Evolutionary conservation across 2,329 filamentous ascomycete genomes (phyloP).

Genomic region (Penicillium sp.): DNA sequence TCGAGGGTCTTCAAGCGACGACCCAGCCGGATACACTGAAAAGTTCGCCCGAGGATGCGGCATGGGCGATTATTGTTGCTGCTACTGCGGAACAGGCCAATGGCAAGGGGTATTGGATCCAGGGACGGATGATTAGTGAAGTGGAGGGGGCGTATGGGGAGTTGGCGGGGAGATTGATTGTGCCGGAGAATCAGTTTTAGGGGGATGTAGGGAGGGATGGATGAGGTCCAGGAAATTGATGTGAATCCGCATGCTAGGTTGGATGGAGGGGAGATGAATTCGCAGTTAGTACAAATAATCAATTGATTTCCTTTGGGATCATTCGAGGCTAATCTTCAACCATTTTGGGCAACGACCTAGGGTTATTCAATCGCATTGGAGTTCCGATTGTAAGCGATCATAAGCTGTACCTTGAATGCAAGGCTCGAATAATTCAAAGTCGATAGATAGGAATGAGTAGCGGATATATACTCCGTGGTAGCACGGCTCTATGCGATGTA

Average conservation of each 20-base stretch:
- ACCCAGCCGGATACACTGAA: conserved; percentile 18
- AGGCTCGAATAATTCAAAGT: background rate
- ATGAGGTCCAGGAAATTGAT: background rate
- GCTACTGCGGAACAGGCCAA: conserved; percentile 17
- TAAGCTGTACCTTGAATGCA: background rate
- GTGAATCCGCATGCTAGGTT: background rate
- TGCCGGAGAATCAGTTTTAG: conserved; percentile 24
- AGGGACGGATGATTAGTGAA: conserved; percentile 25
- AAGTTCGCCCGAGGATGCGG: conserved; percentile 26
- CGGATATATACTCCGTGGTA: background rate
- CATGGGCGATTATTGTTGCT: conserved; percentile 26
- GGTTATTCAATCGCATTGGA: too few relatives aligned
- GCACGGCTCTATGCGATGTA: background rate
- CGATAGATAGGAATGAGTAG: background rate
- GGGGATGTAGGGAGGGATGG: background rate
- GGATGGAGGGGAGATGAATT: too few relatives aligned
- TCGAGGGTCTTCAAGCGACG: conserved; percentile 20
- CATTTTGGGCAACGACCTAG: too few relatives aligned
- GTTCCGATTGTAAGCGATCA: too few relatives aligned
- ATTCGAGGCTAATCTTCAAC: too few relatives aligned
- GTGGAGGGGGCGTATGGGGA: conserved; percentile 28
- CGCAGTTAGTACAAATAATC: background rate
- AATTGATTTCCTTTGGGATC: background rate
- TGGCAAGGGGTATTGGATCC: conserved; percentile 33
- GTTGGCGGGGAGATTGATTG: conserved; percentile 24